A percentile compares a stretch with the other conserved stretches of the same genome.
These are phyloP conservation scores for Podila minutissima DNA, from an alignment of 192 early-diverging fungal species.

Conservation along the genomic window DNA sequence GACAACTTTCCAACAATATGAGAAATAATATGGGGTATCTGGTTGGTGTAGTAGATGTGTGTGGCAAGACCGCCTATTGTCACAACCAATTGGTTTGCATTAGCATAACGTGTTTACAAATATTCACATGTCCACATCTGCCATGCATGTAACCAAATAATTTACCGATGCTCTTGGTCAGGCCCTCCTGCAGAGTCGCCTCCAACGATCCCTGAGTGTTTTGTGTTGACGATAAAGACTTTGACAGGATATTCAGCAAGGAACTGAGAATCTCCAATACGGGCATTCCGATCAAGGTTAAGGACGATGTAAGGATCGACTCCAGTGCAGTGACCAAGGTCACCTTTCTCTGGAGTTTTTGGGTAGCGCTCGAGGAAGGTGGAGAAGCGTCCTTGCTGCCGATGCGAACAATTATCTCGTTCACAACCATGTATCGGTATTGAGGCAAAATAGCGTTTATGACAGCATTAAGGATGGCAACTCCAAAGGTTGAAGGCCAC, in stretches of 20 bases:
- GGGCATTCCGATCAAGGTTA: slow-evolving; percentile 59
- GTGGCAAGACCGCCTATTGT: slow-evolving; percentile 58
- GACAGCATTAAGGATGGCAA: slow-evolving; percentile 36
- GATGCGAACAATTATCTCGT: slow-evolving; percentile 57
- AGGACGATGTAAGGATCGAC: slow-evolving; percentile 53
- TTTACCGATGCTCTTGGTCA: slow-evolving; percentile 47
- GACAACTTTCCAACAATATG: slow-evolving; percentile 57
- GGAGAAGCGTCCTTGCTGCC: slow-evolving; percentile 20
- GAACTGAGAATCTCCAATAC: slow-evolving; percentile 63
- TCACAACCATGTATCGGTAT: slow-evolving; percentile 59
- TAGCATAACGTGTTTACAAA: not conserved
- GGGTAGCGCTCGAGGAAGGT: slow-evolving; percentile 17
- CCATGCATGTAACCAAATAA: not conserved
- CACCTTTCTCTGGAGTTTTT: slow-evolving; percentile 51
- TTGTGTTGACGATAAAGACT: slow-evolving; percentile 24
- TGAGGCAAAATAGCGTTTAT: slow-evolving; percentile 51
- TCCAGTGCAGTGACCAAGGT: slow-evolving; percentile 56
- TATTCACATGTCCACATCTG: not conserved
- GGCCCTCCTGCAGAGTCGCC: slow-evolving; percentile 23
- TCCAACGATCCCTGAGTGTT: slow-evolving; percentile 11
- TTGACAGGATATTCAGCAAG: slow-evolving; percentile 51
- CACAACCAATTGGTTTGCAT: not conserved
- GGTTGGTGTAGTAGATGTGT: slow-evolving; percentile 67
- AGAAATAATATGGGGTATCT: slow-evolving; percentile 64
- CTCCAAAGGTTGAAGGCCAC: slow-evolving; percentile 50